Conservation (phyloP, 805 yeast genomes). For the Ogataea methylovora region DNA sequence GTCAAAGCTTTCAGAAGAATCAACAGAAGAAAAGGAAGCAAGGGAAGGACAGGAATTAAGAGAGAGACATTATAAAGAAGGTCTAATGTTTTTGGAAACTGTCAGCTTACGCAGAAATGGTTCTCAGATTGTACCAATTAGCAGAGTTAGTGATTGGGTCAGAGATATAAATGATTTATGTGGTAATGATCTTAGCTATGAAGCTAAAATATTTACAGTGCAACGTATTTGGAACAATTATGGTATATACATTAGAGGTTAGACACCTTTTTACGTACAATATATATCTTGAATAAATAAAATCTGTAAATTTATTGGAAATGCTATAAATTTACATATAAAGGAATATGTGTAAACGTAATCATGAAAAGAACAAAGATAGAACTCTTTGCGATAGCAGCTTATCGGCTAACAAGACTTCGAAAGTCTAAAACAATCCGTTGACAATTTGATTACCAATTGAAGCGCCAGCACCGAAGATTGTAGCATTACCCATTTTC, state of each 20-base stretch:
- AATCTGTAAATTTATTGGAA: too few species aligned
- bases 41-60: conserved; percentile 3
- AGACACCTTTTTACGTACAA: too few species aligned
- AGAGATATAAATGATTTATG: conserved; percentile 58
- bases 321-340: too few species aligned
- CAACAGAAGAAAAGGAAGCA: conserved; percentile 11
- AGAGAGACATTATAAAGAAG: conserved; percentile 34
- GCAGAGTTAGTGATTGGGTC: conserved; percentile 45
- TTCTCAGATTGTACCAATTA: conserved; percentile 39
- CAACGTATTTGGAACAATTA: conserved; percentile 59
- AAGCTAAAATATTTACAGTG: conserved; percentile 38
- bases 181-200: conserved; percentile 27
- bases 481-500: conserved; percentile 84
- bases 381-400: too few species aligned
- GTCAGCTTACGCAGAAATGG: conserved; percentile 49
- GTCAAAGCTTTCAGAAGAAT: too few species aligned
- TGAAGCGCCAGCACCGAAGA: conserved; percentile 96
- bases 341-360: too few species aligned
- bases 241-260: conserved; percentile 18
- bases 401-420: too few species aligned
- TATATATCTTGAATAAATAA: too few species aligned
- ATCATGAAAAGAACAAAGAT: too few species aligned
- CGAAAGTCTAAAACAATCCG: conserved; percentile 61
- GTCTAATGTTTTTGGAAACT: conserved; percentile 61
- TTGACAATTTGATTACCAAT: conserved; percentile 78